phyloP scores from a whole-genome alignment of 2,329 filamentous ascomycete species.

The Aspergillus neoniger region DNA sequence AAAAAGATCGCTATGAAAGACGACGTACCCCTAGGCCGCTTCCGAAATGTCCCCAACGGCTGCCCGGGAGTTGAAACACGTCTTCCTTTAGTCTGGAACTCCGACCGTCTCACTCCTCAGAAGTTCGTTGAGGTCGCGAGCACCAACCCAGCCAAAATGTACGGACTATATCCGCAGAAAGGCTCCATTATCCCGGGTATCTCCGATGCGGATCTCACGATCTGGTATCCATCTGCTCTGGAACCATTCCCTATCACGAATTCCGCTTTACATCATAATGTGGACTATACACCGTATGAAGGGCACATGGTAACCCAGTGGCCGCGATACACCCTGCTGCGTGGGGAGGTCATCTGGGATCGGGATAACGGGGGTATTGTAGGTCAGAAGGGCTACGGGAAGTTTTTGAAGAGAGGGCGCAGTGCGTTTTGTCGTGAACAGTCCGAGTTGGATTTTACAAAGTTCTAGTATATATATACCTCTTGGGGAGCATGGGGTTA shows the following conservation, averaged over 20 bases:
- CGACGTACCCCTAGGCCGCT: constrained; percentile 37
- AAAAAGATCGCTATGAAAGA: constrained; percentile 8
- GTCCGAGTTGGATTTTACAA: constrained; percentile 6
- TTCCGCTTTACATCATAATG: constrained; percentile 36
- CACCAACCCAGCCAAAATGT: constrained; percentile 48
- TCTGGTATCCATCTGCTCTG: constrained; percentile 42
- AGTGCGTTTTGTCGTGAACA: constrained; percentile 24
- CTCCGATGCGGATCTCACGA: constrained; percentile 48
- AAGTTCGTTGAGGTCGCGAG: constrained; percentile 49
- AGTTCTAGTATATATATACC: neutral
- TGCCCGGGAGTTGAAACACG: constrained; percentile 48
- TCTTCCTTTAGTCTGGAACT: constrained; percentile 39
- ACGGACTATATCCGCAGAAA: constrained; percentile 43
- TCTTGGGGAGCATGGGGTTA: neutral
- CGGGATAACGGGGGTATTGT: constrained; percentile 30
- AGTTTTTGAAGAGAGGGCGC: constrained; percentile 39
- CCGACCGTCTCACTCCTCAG: constrained; percentile 34
- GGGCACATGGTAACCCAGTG: constrained; percentile 34
- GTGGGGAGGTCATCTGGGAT: constrained; percentile 37
- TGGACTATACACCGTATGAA: constrained; percentile 43
- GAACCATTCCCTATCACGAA: constrained; percentile 35
- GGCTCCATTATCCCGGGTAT: constrained; percentile 43
- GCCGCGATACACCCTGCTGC: constrained; percentile 37
- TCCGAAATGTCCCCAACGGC: constrained; percentile 48
- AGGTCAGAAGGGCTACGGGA: constrained; percentile 35